Base-by-base conservation (phyloP, 352 stramenopile genomes). In the Hyaloperonospora arabidopsidis region DNA sequence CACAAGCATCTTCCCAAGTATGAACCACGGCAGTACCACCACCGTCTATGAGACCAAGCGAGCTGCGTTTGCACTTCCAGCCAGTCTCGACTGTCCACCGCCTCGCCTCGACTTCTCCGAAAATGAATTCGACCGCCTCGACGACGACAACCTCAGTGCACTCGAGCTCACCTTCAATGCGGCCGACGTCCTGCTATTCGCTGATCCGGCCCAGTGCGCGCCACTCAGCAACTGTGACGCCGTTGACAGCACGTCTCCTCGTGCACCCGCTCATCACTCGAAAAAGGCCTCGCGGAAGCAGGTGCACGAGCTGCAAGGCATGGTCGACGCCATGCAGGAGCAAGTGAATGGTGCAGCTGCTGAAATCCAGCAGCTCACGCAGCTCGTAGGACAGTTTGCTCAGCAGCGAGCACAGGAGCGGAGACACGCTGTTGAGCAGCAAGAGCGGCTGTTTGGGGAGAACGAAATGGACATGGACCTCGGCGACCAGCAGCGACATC, bases 261-360 rank as follows among this genome's bases (percentile, higher is more conserved):
- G 38, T 25, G 38, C 56, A 21, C 60, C 59, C 34, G 44, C 40
- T 10, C 50, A 54, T 34, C 63, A 66, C 45, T 45, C 48, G 25
- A 70, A 70, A 22, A 65, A 62, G 49, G 53, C 58, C n/a, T 66
- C 55, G 25, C 59, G 59, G 22, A 64, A 63, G 45, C 52, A 70
- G 32, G 58, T 70, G 46, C 63, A 67, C 41, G 58, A 67, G 50
- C 59, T 70, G 15, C 63, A 70, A 25, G 41, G 13, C 19, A 70
- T 61, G 40, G 63, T 70, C 17, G 54, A 67, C 36, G 35, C 29
- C 41, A 70, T 70, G 63, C 63, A 70, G 23, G 48, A 52, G 38
- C 63, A 70, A 43, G 58, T 70, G 18, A 28, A 66, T 39, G 52
- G 53, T 19, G 63, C 63, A 2, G 49, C 53, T 35, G 50, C 49